Percentiles rank a stretch among this genome's conserved stretches.
Evolutionary conservation across 257 asterid species (phyloP).

Genomic region (Fraxinus excelsior): DNA sequence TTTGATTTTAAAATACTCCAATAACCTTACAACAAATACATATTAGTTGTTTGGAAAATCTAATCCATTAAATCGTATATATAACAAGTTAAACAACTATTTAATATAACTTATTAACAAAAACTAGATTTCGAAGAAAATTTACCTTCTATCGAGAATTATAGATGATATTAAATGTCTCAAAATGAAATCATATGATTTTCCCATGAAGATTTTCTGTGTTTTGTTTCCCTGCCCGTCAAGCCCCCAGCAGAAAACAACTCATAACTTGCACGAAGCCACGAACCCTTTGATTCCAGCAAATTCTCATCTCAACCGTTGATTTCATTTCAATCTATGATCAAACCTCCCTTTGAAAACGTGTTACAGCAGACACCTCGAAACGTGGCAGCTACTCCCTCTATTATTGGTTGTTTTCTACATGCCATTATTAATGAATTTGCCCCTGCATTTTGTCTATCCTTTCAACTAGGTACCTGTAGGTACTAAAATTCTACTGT

Average conservation of each 20-base stretch:
- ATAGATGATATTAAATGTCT: too few relatives aligned
- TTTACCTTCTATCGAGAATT: too few relatives aligned
- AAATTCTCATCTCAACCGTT: conserved; percentile 17
- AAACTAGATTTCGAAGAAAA: too few relatives aligned
- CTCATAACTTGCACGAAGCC: not conserved
- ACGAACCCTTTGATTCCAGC: not conserved
- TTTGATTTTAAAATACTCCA: too few relatives aligned
- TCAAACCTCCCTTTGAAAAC: conserved; percentile 6
- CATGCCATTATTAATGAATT: not conserved
- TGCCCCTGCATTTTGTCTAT: not conserved
- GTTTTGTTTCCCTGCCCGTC: not conserved
- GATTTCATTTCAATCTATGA: conserved; percentile 5
- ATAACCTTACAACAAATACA: too few relatives aligned
- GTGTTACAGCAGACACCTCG: not conserved
- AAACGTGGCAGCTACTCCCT: conserved; percentile 46
- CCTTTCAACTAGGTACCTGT: conserved; percentile 16
- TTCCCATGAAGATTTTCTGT: not conserved
- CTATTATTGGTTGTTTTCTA: conserved; percentile 30
- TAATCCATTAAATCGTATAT: too few relatives aligned
- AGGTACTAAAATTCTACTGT: conserved; percentile 17
- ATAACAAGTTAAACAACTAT: too few relatives aligned
- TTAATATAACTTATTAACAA: too few relatives aligned
- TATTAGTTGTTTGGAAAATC: too few relatives aligned
- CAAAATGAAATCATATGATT: too few relatives aligned
- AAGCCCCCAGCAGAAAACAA: conserved; percentile 14